Evolutionary conservation across 2,329 filamentous ascomycete genomes (phyloP).

Genomic region (Pyrenochaeta sp.): DNA sequence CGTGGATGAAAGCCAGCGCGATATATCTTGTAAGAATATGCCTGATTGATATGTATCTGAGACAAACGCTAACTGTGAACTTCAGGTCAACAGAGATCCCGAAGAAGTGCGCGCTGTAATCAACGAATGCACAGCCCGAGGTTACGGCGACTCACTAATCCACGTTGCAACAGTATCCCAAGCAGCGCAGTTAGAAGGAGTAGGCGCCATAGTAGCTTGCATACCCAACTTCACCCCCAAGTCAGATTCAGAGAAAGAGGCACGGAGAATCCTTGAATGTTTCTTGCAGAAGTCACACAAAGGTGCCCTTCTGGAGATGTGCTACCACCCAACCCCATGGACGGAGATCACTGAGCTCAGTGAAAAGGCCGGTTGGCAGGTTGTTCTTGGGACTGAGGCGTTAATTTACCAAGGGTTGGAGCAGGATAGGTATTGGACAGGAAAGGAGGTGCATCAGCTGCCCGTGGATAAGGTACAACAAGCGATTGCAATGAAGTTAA

Average conservation of each 20-base stretch:
- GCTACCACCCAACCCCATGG: slow-evolving; percentile 74
- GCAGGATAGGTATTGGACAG: slow-evolving; percentile 71
- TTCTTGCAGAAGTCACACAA: slow-evolving; percentile 61
- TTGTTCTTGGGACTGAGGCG: slow-evolving; percentile 78
- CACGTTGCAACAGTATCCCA: slow-evolving; percentile 70
- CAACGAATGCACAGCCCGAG: slow-evolving; percentile 66
- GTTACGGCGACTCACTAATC: slow-evolving; percentile 67
- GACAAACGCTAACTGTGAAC: not conserved
- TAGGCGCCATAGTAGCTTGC: slow-evolving; percentile 75
- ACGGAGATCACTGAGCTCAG: slow-evolving; percentile 72
- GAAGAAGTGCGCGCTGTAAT: slow-evolving; percentile 73
- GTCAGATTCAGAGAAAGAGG: slow-evolving; percentile 68
- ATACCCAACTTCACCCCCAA: slow-evolving; percentile 79
- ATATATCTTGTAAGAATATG: slow-evolving; percentile 69
- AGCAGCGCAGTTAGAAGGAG: slow-evolving; percentile 65
- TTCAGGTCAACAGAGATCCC: slow-evolving; percentile 70
- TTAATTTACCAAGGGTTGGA: slow-evolving; percentile 81
- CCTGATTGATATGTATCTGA: not conserved
- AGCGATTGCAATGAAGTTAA: slow-evolving; percentile 54
- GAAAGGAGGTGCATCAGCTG: slow-evolving; percentile 64
- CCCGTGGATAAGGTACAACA: slow-evolving; percentile 68
- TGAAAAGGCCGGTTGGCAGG: slow-evolving; percentile 71
- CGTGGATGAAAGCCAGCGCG: slow-evolving; percentile 71
- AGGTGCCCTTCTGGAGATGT: slow-evolving; percentile 81
- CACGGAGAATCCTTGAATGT: slow-evolving; percentile 64